Evolutionary conservation across 1,139 yeast species (phyloP), one percentile per base, ranked within the genome.

Genomic region (Debaryomycetaceae sp.): DNA sequence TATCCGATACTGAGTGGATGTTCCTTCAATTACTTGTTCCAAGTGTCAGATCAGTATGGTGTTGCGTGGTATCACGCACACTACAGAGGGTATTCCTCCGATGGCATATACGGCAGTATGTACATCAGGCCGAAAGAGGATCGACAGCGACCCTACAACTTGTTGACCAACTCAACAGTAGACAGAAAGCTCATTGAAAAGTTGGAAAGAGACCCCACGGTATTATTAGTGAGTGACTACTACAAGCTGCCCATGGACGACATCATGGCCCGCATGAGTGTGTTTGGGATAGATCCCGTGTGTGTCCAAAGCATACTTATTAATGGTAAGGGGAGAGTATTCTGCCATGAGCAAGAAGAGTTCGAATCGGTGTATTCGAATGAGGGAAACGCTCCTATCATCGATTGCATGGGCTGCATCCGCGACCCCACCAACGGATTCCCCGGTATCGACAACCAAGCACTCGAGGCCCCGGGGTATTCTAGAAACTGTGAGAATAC

Each of bases 61-160:
- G 70, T 78, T 0, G 71, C 65, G 42, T 76, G 81, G 81, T 76
- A 75, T 51, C 81, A 76, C 53, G 73, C 81, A 0, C 81, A 76
- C 52, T 70, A 65, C 46, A 54, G 74, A 9, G 74, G 77, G 0
- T 78, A 76, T 45, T 66, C 73, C 46, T 75, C 76, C 5, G 81
- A 76, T 53, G 80, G 80, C 6, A 54, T 76, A 3, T 62, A 70
- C 40, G 81, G 81, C 31, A 27, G 31, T 11, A 47, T 68, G 11
- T 63, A 62, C 42, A 58, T 67, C 20, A 45, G 53, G 17, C 70
- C 72, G 1, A 38, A 46, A 6, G 41, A 40, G 0, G 52, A 51
- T 5, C 49, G 58, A n/a, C 46, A 45, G 14, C 53, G 69, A 36
- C 71, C 70, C 1, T 66, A 65, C 42, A 11, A 43, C 1, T 46